Percentiles rank a stretch among this genome's conserved stretches.
phyloP scores from a whole-genome alignment of 2,329 filamentous ascomycete genomes.

The Spiromastix sp. region DNA sequence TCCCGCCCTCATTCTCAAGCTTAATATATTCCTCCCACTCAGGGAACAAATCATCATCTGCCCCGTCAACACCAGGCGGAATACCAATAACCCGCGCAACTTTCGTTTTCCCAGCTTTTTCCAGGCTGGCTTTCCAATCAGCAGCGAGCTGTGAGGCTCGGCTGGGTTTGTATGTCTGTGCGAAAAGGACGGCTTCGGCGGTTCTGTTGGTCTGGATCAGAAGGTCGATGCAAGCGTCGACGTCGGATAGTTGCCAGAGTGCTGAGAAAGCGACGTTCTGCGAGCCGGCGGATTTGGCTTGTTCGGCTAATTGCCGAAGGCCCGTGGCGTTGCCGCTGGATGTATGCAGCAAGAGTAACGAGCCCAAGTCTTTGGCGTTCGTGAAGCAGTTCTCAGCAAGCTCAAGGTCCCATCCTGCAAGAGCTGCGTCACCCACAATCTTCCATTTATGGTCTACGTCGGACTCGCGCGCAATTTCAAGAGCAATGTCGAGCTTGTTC shows the following conservation, averaged over 20 bases:
- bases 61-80: constrained; percentile 59
- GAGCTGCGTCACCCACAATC: constrained; percentile 83
- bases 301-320: constrained; percentile 58
- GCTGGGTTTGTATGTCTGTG: constrained; percentile 91
- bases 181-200: constrained; percentile 81
- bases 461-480: constrained; percentile 71
- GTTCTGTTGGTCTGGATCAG: constrained; percentile 67
- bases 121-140: constrained; percentile 73
- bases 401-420: constrained; percentile 74
- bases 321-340: constrained; percentile 72
- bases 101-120: constrained; percentile 75
- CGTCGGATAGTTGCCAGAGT: constrained; percentile 76
- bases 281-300: constrained; percentile 65
- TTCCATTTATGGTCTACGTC: constrained; percentile 98
- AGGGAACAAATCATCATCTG: constrained; percentile 74
- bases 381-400: constrained; percentile 90
- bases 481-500: constrained; percentile 72
- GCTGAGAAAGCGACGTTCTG: constrained; percentile 92
- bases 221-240: constrained; percentile 70
- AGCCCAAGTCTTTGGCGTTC: constrained; percentile 82
- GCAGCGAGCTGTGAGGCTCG: constrained; percentile 56
- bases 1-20: constrained; percentile 62
- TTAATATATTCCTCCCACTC: constrained; percentile 89
- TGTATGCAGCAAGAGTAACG: constrained; percentile 76
- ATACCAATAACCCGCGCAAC: constrained; percentile 74